Base-by-base conservation (phyloP, 2,329 filamentous ascomycete genomes). In the Balansia obtecta region DNA sequence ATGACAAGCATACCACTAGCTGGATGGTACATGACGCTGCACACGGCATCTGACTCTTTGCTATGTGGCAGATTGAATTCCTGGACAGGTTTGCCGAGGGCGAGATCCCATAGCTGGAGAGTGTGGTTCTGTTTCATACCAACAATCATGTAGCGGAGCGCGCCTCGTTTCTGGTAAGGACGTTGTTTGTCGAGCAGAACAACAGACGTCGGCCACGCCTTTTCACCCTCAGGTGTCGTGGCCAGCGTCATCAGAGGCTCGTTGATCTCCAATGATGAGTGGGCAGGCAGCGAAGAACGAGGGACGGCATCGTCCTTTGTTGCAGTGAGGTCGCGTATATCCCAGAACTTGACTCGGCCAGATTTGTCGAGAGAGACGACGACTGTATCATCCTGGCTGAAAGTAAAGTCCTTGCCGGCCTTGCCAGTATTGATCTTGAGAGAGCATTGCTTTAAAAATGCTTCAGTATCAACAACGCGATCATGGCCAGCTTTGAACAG, bases 81-180 rank as follows among this genome's bases (percentile, higher is more conserved):
- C 66, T 98, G 91, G 38, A 98, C 93, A 32, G 90, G 88, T 70
- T 96, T 96, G 57, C 86, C 86, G 34, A 98, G 82, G 41, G 87
- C 89, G 62, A 98, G 82, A 72, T 98, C 93, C 94, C 93, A 98
- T 43, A 98, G 80, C 73, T 98, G 94, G 54, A 98, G 80, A 50
- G 91, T 94, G 71, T 98, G 93, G 68, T 98, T 98, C 68, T 98
- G 93, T 73, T 97, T 96, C 80, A 97, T 88, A 60, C 93, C 93
- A 55, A 98, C 88, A 64, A 98, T 84, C 72, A 98, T 85, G 71
- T 98, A 98, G 54, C 93, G 83, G 55, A 96, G 76, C 45, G 94
- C 90, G 62, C 86, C 85, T 53, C 86, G 85, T 71, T 93, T 95
- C 70, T 84, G 80, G 68, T 94, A 96, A 44, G 93, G 89, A 55